Conservation (phyloP, 495 filamentous ascomycete genomes). For the Tuber calosporum region DNA sequence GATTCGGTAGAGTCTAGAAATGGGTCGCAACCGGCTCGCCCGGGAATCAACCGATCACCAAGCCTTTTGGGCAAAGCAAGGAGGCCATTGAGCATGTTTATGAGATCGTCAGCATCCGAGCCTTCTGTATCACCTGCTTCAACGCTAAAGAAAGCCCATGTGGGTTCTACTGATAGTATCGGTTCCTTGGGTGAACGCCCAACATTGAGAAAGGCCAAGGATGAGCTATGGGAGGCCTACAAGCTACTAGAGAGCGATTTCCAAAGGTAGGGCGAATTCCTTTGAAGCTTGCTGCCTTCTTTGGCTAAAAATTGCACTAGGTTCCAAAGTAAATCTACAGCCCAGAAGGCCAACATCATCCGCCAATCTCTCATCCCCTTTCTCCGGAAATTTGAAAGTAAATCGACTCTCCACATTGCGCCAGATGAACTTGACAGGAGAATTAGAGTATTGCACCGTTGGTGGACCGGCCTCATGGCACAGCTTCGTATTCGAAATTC, state of each 20-base stretch:
- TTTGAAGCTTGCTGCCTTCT: background rate
- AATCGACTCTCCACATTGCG: slow-evolving; percentile 58
- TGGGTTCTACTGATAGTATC: slow-evolving; percentile 11
- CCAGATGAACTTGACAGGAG: slow-evolving; percentile 84
- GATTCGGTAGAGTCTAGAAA: slow-evolving; percentile 10
- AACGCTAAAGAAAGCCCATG: slow-evolving; percentile 5
- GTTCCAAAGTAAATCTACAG: slow-evolving; percentile 69
- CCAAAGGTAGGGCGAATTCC: slow-evolving; percentile 52
- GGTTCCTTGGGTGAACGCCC: slow-evolving; percentile 28
- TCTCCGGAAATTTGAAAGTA: slow-evolving; percentile 61
- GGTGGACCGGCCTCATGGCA: slow-evolving; percentile 88
- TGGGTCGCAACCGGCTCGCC: slow-evolving; percentile 6
- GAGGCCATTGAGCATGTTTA: slow-evolving; percentile 35
- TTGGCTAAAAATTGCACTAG: slow-evolving; percentile 44
- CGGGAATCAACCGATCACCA: slow-evolving; percentile 17
- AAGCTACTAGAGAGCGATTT: slow-evolving; percentile 74
- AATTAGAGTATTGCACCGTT: slow-evolving; percentile 77
- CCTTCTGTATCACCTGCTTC: slow-evolving; percentile 27
- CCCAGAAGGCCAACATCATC: slow-evolving; percentile 72
- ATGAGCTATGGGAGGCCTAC: slow-evolving; percentile 86
- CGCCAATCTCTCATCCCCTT: slow-evolving; percentile 77
- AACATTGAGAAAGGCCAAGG: slow-evolving; percentile 46
- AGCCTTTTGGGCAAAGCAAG: slow-evolving; percentile 22
- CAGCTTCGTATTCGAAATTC: slow-evolving; percentile 62
- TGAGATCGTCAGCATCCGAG: slow-evolving; percentile 34